A percentile compares a stretch with the other conserved stretches of the same genome.
Conservation (phyloP, 1,284 basidiomycete species). For the Termitomyces sp. region DNA sequence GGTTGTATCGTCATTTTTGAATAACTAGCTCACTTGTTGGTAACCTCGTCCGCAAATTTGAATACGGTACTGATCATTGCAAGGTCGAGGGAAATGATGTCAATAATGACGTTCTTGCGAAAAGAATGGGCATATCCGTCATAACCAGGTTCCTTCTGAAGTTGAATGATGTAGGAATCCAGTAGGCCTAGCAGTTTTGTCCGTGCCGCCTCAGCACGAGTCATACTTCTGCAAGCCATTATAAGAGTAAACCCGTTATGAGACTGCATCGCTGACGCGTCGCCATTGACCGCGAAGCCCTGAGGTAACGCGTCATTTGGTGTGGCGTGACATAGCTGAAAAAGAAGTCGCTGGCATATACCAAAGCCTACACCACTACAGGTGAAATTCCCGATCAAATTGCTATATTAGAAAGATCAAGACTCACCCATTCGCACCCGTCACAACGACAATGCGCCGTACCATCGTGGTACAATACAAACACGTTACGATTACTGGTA, state of each 20-base stretch:
- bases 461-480: slow-evolving; percentile 17
- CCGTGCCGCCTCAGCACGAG: slow-evolving; percentile 61
- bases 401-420: background rate
- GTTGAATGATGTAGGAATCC: slow-evolving; percentile 45
- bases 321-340: slow-evolving; percentile 52
- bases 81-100: slow-evolving; percentile 64
- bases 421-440: slow-evolving; percentile 42
- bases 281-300: slow-evolving; percentile 21
- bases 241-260: slow-evolving; percentile 68
- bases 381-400: background rate
- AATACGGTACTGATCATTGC: slow-evolving; percentile 60
- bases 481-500: slow-evolving; percentile 14
- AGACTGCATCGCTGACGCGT: slow-evolving; percentile 19
- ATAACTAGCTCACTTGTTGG: slow-evolving; percentile 41
- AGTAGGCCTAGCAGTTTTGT: slow-evolving; percentile 47
- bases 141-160: slow-evolving; percentile 31
- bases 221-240: slow-evolving; percentile 73
- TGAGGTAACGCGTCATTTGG: slow-evolving; percentile 49
- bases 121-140: slow-evolving; percentile 54
- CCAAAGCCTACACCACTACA: slow-evolving; percentile 81
- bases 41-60: slow-evolving; percentile 54
- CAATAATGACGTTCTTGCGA: slow-evolving; percentile 55
- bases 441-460: slow-evolving; percentile 32
- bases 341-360: slow-evolving; percentile 76
- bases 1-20: background rate